Conservation (phyloP, 116 monocot species). For the Trichopus zeylanicus region DNA sequence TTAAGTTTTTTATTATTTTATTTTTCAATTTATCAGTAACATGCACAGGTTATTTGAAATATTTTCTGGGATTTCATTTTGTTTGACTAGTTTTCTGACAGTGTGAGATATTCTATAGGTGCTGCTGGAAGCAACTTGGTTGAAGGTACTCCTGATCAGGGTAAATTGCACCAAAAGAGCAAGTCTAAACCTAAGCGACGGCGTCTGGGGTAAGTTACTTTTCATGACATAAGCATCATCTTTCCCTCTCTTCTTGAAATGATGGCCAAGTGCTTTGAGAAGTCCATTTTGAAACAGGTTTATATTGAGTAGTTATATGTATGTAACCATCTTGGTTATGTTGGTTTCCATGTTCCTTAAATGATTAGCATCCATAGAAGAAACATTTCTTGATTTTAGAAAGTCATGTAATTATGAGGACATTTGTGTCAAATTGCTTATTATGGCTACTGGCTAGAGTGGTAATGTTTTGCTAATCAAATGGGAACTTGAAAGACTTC, state of each 20-base stretch:
- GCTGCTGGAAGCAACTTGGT: conserved; percentile 21
- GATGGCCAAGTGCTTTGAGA: background rate
- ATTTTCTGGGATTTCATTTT: background rate
- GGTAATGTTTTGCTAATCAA: too few relatives aligned
- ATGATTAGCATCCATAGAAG: background rate
- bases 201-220: conserved; percentile 40
- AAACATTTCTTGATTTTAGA: background rate
- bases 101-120: conserved; percentile 12
- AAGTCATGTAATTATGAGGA: background rate
- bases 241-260: too few relatives aligned
- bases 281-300: background rate
- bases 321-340: background rate
- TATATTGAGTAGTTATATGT: background rate
- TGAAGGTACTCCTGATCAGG: conserved; percentile 25
- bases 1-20: background rate
- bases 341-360: background rate
- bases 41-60: background rate
- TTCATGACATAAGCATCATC: too few relatives aligned
- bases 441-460: too few relatives aligned
- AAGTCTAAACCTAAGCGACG: conserved; percentile 62
- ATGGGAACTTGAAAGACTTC: too few relatives aligned
- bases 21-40: background rate
- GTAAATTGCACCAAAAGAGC: conserved; percentile 38
- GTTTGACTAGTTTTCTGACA: background rate
- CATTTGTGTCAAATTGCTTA: background rate